Conservation (phyloP, 768 basidiomycete genomes). For the Tulasnella sp. region DNA sequence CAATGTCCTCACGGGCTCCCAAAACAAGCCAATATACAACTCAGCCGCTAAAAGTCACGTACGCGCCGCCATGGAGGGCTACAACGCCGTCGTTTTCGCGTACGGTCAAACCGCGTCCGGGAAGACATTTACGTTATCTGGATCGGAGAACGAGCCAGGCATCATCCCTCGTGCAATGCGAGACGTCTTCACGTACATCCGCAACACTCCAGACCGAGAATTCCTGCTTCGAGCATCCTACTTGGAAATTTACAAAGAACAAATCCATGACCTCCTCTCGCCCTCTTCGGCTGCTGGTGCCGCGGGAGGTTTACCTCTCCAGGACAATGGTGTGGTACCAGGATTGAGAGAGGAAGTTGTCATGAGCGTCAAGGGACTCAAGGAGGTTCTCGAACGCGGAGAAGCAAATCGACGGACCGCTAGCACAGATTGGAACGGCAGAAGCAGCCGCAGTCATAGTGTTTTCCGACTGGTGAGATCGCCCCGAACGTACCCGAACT, state of each 20-base stretch:
- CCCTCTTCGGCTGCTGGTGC: slow-evolving; percentile 23
- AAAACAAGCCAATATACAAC: slow-evolving; percentile 64
- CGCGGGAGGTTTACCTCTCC: slow-evolving; percentile 51
- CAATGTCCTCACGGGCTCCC: slow-evolving; percentile 62
- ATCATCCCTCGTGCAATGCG: slow-evolving; percentile 90
- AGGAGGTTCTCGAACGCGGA: slow-evolving; percentile 73
- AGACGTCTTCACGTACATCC: slow-evolving; percentile 81
- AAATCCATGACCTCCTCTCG: slow-evolving; percentile 74
- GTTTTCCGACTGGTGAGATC: slow-evolving; percentile 73
- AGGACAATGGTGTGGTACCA: slow-evolving; percentile 53
- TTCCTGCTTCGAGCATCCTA: slow-evolving; percentile 95
- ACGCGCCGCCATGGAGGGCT: slow-evolving; percentile 89
- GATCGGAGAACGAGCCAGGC: slow-evolving; percentile 74
- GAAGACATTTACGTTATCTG: slow-evolving; percentile 52
- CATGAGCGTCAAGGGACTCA: slow-evolving; percentile 76
- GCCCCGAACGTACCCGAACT: neutral
- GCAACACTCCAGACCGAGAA: slow-evolving; percentile 59
- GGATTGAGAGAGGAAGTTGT: slow-evolving; percentile 88
- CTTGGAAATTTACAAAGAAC: slow-evolving; percentile 95
- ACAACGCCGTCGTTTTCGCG: slow-evolving; percentile 91
- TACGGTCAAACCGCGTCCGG: slow-evolving; percentile 82
- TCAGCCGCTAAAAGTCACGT: slow-evolving; percentile 70
- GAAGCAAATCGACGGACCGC: slow-evolving; percentile 83
- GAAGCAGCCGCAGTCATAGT: slow-evolving; percentile 88
- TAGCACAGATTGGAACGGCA: slow-evolving; percentile 97